Percentiles rank a stretch among this genome's conserved stretches.
Conservation (phyloP, 371 early-diverging fungal species). For the Amoeboradix gromovi region DNA sequence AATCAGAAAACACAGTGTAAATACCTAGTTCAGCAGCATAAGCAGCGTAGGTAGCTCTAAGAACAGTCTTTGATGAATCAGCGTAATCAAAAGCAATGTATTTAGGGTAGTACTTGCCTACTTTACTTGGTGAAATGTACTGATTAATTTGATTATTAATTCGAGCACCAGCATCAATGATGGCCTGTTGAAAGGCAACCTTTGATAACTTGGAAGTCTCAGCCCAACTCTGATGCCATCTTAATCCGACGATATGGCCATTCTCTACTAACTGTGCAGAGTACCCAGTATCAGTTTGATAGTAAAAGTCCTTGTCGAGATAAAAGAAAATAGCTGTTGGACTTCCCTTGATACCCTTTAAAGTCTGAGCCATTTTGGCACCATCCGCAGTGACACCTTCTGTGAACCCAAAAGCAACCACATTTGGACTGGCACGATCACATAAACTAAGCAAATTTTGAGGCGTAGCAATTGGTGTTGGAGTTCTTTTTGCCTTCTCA, state of each 20-base stretch:
- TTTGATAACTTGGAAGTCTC: neutral
- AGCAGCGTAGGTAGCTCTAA: neutral
- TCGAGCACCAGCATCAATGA: neutral
- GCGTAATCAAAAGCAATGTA: neutral
- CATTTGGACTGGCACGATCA: neutral
- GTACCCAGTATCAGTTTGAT: neutral
- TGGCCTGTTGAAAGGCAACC: neutral
- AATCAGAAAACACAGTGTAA: neutral
- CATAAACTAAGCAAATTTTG: neutral
- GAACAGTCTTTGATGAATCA: neutral
- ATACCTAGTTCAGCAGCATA: neutral
- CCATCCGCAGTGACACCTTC: neutral
- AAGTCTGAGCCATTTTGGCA: neutral
- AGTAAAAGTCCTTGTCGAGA: neutral
- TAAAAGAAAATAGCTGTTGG: neutral
- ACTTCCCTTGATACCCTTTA: neutral
- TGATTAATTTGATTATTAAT: slow-evolving; percentile 1
- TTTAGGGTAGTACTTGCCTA: neutral
- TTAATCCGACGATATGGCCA: neutral
- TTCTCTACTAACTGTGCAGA: neutral
- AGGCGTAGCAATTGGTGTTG: neutral
- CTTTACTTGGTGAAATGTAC: neutral
- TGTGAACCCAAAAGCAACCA: neutral
- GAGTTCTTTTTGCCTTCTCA: neutral
- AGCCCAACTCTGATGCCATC: neutral